These are phyloP conservation scores for Ambrosia artemisiifolia DNA, from an alignment of 129 eudicot genomes.

Conservation along the genomic window DNA sequence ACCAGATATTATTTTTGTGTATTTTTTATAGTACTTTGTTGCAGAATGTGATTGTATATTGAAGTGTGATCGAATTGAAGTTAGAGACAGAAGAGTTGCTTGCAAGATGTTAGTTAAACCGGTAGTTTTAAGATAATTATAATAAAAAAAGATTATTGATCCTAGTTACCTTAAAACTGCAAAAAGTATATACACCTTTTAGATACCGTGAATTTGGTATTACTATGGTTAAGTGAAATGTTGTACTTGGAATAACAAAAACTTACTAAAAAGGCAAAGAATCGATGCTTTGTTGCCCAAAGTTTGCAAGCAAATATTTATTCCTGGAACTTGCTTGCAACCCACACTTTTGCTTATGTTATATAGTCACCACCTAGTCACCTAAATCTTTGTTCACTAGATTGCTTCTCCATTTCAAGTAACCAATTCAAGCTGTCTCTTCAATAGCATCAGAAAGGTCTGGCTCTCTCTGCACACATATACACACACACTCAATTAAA, in stretches of 20 bases:
- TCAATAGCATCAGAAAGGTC: background rate
- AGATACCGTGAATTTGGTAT: background rate
- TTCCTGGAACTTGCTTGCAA: background rate
- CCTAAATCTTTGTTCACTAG: background rate
- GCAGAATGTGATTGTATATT: too few species aligned
- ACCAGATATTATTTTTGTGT: too few species aligned
- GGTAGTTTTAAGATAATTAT: too few species aligned
- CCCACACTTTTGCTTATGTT: background rate
- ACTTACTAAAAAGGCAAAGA: background rate
- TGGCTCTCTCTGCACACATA: background rate
- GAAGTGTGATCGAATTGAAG: too few species aligned
- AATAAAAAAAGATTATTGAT: too few species aligned
- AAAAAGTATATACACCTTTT: too few species aligned
- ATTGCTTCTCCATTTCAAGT: background rate
- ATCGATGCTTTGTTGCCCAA: background rate
- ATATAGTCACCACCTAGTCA: background rate
- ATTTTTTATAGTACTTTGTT: too few species aligned
- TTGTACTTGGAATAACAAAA: background rate
- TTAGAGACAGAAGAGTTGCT: too few species aligned
- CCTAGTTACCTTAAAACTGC: too few species aligned
- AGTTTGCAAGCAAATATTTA: conserved; percentile 8
- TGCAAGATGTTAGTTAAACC: too few species aligned
- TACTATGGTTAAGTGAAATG: background rate
- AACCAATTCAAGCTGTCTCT: background rate
- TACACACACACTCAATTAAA: too few species aligned